Evolutionary conservation across 176 grass and related monocot species (phyloP).

Genomic region (Neostapfia colusana): DNA sequence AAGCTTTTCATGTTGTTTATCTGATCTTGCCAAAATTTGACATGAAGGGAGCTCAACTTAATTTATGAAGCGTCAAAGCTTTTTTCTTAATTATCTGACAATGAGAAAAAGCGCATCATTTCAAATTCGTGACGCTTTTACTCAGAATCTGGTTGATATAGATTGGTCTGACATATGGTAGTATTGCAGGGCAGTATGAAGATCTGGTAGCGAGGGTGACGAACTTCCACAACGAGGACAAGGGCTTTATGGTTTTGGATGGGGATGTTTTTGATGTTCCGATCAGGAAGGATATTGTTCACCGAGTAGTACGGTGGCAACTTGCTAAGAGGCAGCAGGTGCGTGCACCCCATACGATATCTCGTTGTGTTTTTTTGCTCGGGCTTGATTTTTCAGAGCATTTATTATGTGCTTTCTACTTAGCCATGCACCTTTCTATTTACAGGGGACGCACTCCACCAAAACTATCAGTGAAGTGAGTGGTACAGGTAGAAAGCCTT

Average conservation of each 20-base stretch:
- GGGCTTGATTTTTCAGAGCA: background rate
- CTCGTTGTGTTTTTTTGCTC: slow-evolving; percentile 12
- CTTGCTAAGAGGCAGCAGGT: slow-evolving; percentile 95
- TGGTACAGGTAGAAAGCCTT: slow-evolving; percentile 81
- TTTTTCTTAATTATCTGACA: background rate
- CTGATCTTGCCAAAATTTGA: background rate
- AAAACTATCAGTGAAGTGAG: slow-evolving; percentile 92
- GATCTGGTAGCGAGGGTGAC: slow-evolving; percentile 76
- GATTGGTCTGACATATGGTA: slow-evolving; percentile 4
- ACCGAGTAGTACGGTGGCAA: slow-evolving; percentile 77
- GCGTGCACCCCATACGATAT: slow-evolving; percentile 18
- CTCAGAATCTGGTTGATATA: background rate
- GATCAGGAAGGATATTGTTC: slow-evolving; percentile 91
- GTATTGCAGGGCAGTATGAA: slow-evolving; percentile 64
- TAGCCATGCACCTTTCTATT: slow-evolving; percentile 17
- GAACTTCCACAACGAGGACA: slow-evolving; percentile 85
- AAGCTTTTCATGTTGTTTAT: background rate
- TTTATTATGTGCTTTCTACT: background rate
- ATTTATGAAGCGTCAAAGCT: background rate
- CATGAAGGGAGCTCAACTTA: slow-evolving; percentile 12
- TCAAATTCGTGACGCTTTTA: background rate
- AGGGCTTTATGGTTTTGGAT: slow-evolving; percentile 86
- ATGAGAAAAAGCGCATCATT: background rate
- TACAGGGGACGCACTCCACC: slow-evolving; percentile 80
- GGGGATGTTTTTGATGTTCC: slow-evolving; percentile 94